Conservation (phyloP, 495 filamentous ascomycete genomes). For the Tuber melanosporum region DNA sequence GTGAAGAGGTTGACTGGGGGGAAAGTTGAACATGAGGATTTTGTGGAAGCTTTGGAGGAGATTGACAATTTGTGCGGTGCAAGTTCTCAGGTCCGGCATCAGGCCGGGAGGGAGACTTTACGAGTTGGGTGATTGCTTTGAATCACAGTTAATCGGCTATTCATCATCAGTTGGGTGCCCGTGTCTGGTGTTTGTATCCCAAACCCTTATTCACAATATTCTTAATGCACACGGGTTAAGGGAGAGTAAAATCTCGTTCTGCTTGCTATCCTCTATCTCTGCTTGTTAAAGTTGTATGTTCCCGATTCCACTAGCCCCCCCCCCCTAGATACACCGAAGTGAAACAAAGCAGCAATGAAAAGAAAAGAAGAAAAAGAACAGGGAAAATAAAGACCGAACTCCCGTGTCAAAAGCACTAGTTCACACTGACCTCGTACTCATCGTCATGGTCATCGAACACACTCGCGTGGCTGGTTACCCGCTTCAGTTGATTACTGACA, state of each 20-base stretch:
- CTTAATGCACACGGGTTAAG: neutral
- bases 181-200: neutral
- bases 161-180: neutral
- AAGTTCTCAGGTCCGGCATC: neutral
- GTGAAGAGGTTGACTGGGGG: constrained; percentile 41
- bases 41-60: constrained; percentile 43
- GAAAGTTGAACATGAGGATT: constrained; percentile 45
- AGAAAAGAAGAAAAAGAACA: neutral
- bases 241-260: neutral
- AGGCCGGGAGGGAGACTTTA: neutral
- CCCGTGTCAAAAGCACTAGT: neutral
- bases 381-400: neutral
- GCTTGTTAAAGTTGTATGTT: neutral
- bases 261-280: neutral
- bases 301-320: neutral
- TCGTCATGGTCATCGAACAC: constrained; percentile 52
- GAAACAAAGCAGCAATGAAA: neutral
- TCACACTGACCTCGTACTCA: constrained; percentile 49
- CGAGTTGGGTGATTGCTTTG: neutral
- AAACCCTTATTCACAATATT: neutral
- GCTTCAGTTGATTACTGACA: constrained; percentile 62
- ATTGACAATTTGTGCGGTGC: constrained; percentile 15
- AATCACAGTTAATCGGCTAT: neutral
- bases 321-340: neutral
- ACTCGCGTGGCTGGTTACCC: constrained; percentile 53